Percentiles rank a stretch among this genome's conserved stretches.
These are phyloP conservation scores for Auricularia heimuer DNA, from an alignment of 768 basidiomycete genomes.

Conservation along the genomic window DNA sequence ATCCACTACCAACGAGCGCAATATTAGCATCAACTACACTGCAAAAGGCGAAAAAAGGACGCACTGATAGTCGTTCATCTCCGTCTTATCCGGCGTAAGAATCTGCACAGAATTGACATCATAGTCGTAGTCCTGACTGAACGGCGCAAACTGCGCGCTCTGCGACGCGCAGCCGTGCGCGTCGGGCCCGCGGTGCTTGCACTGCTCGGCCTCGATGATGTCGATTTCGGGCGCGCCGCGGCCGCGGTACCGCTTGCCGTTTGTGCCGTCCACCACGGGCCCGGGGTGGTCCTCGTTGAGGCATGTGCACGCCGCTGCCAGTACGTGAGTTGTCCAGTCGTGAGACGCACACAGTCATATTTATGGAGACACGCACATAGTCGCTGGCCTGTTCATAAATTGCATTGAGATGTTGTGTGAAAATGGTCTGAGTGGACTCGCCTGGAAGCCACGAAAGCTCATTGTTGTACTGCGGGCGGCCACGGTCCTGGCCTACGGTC, in stretches of 20 bases:
- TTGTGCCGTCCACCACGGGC: conserved; percentile 28
- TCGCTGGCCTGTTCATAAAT: conserved; percentile 43
- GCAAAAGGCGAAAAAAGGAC: neutral
- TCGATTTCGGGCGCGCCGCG: conserved; percentile 79
- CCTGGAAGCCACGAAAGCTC: conserved; percentile 58
- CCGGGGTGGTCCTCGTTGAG: conserved; percentile 70
- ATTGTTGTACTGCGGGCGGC: conserved; percentile 41
- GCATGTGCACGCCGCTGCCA: conserved; percentile 55
- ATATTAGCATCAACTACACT: neutral
- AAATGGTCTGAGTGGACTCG: too few relatives aligned
- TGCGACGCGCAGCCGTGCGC: conserved; percentile 43
- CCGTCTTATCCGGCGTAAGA: conserved; percentile 26
- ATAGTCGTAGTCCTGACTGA: conserved; percentile 35
- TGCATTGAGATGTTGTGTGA: too few relatives aligned
- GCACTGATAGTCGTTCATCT: conserved; percentile 28
- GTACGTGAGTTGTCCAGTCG: neutral
- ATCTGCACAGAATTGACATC: conserved; percentile 22
- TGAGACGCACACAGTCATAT: too few relatives aligned
- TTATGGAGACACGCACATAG: conserved; percentile 35
- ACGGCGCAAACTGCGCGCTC: conserved; percentile 62
- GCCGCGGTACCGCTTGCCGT: conserved; percentile 25
- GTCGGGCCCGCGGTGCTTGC: conserved; percentile 30
- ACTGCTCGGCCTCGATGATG: conserved; percentile 65
- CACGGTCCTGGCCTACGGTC: conserved; percentile 30
- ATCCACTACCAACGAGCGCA: conserved; percentile 26